Percentiles rank a stretch among this genome's conserved stretches.
Evolutionary conservation across 2,329 filamentous ascomycete species (phyloP).

Genomic region (Grosmannia serpens): DNA sequence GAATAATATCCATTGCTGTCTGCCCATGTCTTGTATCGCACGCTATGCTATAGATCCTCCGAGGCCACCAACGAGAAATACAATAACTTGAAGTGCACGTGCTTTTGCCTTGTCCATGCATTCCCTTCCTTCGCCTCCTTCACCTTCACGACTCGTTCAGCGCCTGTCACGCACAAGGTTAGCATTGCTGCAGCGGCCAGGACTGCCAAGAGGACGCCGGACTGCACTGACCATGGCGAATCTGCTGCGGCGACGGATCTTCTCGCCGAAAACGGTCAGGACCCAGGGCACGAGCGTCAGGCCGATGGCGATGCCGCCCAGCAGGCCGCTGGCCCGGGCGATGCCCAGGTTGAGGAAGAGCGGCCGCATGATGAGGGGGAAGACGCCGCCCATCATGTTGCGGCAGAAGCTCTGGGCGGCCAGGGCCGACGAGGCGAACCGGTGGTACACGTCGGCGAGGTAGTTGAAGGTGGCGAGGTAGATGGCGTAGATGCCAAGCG

Average conservation of each 20-base stretch:
- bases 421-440: slow-evolving; percentile 73
- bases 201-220: not conserved
- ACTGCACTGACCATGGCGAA: slow-evolving; percentile 51
- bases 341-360: slow-evolving; percentile 66
- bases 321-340: slow-evolving; percentile 57
- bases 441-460: slow-evolving; percentile 75
- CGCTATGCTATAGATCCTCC: too few species aligned
- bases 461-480: slow-evolving; percentile 91
- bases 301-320: slow-evolving; percentile 59
- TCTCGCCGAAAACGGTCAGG: slow-evolving; percentile 65
- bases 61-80: too few species aligned
- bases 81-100: too few species aligned
- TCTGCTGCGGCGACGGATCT: slow-evolving; percentile 62
- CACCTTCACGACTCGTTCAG: not conserved
- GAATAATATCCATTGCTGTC: not conserved
- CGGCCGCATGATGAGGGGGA: slow-evolving; percentile 63
- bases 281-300: slow-evolving; percentile 83
- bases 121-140: not conserved
- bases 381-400: slow-evolving; percentile 70
- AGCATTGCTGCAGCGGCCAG: not conserved
- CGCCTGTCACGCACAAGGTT: not conserved
- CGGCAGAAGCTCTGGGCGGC: slow-evolving; percentile 80
- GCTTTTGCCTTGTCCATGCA: too few species aligned
- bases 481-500: slow-evolving; percentile 76
- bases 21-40: not conserved